Evolutionary conservation across 2,329 filamentous ascomycete species (phyloP), one percentile per base, ranked within the genome.

Genomic region (Apiospora arundinis): DNA sequence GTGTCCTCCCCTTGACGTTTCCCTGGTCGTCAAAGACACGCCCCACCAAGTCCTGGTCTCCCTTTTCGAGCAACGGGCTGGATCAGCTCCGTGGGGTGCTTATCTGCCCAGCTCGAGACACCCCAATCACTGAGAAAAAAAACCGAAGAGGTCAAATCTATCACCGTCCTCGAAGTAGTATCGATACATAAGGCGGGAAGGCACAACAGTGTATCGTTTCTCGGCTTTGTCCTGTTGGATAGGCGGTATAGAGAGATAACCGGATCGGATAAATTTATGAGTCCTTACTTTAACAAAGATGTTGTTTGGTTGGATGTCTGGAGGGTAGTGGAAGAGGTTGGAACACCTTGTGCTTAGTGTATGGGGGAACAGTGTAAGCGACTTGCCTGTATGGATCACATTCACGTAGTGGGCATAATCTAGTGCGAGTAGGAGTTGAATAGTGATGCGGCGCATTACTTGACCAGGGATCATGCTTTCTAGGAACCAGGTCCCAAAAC

Each of bases 41-140:
- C 37, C 46, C 23, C 7, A 74, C 73, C 4, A 71, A 37, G 16
- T 74, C 73, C 25, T 32, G 45, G 37, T 72, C 42, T 28, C 72
- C 74, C 69, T 67, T 68, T 21, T 73, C 73, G 8, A 76, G 70
- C n/a, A n/a, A 74, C 68, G n/a, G 76, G 76, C 65, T 78, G 76
- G 48, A 77, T 75, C 21, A 67, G 48, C 66, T 74, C 72, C 1
- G 48, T 66, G 6, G 76, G 71, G 48, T 77, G 71, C 4, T 74
- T 72, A 46, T 66, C 63, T 9, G 71, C 63, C 73, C 75, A 78
- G 16, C 71, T 72, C 7, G 77, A 66, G 9, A 74, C 73, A 2
- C 74, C 76, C 73, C 74, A 77, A 40, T 78, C 76, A 23, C 74
- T 72, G 14, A 78, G 72, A 28, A 70, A 72, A 42, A 42, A 77